Conservation (phyloP, 2,329 filamentous ascomycete genomes). For the Trichoderma endophyticum region DNA sequence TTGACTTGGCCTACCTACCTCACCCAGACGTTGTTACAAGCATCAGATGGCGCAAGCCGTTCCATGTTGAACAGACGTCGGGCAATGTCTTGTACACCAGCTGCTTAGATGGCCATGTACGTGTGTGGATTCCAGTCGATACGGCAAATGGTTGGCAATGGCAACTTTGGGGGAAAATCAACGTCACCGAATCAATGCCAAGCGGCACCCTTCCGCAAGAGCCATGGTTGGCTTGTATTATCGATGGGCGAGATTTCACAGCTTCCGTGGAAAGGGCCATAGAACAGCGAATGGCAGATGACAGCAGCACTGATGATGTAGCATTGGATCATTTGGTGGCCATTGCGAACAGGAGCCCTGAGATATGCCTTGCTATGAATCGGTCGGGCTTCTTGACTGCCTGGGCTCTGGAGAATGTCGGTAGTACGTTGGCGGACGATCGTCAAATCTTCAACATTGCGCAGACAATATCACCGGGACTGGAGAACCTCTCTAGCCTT, state of each 20-base stretch:
- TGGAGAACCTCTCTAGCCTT: slow-evolving; percentile 44
- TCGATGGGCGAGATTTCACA: slow-evolving; percentile 78
- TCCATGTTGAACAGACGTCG: slow-evolving; percentile 70
- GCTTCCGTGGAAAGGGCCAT: slow-evolving; percentile 74
- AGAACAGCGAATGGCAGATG: slow-evolving; percentile 52
- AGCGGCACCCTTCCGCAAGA: slow-evolving; percentile 33
- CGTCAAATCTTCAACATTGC: slow-evolving; percentile 81
- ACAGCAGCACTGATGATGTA: slow-evolving; percentile 61
- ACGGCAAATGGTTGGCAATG: slow-evolving; percentile 68
- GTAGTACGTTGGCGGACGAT: slow-evolving; percentile 62
- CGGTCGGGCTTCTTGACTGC: slow-evolving; percentile 82
- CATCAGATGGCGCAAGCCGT: slow-evolving; percentile 80
- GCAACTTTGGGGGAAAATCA: slow-evolving; percentile 75
- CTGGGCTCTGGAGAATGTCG: slow-evolving; percentile 87
- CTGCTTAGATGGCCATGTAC: slow-evolving; percentile 73
- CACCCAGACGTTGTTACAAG: slow-evolving; percentile 79
- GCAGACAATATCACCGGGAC: slow-evolving; percentile 61
- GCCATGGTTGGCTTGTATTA: slow-evolving; percentile 61
- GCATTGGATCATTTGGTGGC: slow-evolving; percentile 82
- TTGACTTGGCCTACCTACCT: slow-evolving; percentile 87
- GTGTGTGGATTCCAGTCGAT: slow-evolving; percentile 80
- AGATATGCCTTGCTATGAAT: slow-evolving; percentile 84
- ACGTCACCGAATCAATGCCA: slow-evolving; percentile 67
- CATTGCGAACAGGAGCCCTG: slow-evolving; percentile 78
- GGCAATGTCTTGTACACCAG: slow-evolving; percentile 90